Percentiles rank a stretch among this genome's conserved stretches.
phyloP scores from a whole-genome alignment of 2,329 filamentous ascomycete genomes.

The Clonostachys rhizophaga region DNA sequence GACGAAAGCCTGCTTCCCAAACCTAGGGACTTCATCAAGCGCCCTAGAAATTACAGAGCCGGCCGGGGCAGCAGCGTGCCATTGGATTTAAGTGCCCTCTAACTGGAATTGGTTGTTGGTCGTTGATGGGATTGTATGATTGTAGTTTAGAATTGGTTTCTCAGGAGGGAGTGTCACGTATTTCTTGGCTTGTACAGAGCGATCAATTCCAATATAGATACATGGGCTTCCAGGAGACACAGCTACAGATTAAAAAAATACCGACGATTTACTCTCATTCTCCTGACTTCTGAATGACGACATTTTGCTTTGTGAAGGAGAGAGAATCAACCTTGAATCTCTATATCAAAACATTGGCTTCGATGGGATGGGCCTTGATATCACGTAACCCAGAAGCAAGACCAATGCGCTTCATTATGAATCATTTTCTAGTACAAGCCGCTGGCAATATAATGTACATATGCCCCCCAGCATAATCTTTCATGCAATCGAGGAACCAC shows the following conservation, averaged over 20 bases:
- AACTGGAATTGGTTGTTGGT: neutral
- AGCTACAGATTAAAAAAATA: too few species aligned
- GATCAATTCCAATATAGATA: too few species aligned
- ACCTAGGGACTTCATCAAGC: constrained; percentile 75
- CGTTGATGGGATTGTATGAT: neutral
- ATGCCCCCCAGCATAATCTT: constrained; percentile 3
- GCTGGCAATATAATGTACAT: neutral
- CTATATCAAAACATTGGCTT: neutral
- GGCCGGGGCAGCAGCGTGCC: constrained; percentile 93
- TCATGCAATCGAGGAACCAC: constrained; percentile 12
- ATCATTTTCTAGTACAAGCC: neutral
- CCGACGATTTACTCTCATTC: too few species aligned
- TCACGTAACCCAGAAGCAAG: neutral
- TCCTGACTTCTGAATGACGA: too few species aligned
- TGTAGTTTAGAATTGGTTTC: neutral
- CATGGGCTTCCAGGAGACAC: too few species aligned
- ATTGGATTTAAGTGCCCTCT: constrained; percentile 58
- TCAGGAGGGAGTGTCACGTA: neutral
- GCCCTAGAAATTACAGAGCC: constrained; percentile 75
- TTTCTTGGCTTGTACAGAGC: too few species aligned
- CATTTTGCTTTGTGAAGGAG: too few species aligned
- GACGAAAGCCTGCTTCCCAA: constrained; percentile 78
- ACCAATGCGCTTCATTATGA: neutral
- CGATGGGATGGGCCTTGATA: neutral
- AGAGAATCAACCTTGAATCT: neutral